Conservation (phyloP, 164 flowering plant species). For the Saururus chinensis region DNA sequence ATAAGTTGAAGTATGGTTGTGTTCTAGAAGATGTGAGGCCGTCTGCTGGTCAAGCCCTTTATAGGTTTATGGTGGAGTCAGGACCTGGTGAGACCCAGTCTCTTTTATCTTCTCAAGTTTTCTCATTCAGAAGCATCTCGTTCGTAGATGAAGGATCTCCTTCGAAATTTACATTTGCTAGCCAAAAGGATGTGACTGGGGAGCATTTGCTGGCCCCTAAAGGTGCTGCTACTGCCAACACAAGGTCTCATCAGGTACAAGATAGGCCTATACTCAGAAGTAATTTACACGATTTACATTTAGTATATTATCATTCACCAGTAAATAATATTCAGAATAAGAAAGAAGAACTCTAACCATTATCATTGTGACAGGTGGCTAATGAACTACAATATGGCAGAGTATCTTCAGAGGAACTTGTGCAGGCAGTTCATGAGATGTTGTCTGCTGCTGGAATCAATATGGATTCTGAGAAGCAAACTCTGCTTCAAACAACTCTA, state of each 20-base stretch:
- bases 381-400: conserved; percentile 60
- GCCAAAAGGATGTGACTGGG: conserved; percentile 12
- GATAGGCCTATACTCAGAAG: background rate
- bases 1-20: conserved; percentile 85
- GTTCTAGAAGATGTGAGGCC: conserved; percentile 86
- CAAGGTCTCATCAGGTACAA: background rate
- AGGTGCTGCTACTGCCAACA: conserved; percentile 25
- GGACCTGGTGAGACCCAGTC: conserved; percentile 46
- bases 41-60: conserved; percentile 87
- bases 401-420: conserved; percentile 77
- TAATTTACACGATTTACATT: background rate
- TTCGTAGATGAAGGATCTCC: conserved; percentile 31
- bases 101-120: conserved; percentile 78
- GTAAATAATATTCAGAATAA: too few species aligned
- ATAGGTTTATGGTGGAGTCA: conserved; percentile 72
- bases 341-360: too few species aligned
- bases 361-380: conserved; percentile 1
- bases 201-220: conserved; percentile 19
- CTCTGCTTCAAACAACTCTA: conserved; percentile 55
- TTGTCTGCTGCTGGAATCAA: conserved; percentile 82
- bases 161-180: conserved; percentile 17
- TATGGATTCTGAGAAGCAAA: conserved; percentile 78
- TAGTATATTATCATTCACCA: too few species aligned
- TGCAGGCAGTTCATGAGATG: conserved; percentile 93
- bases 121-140: conserved; percentile 68